A percentile compares a stretch with the other conserved stretches of the same genome.
These are phyloP conservation scores for Taphrina populina DNA, from an alignment of 1,139 yeast genomes.

Conservation along the genomic window DNA sequence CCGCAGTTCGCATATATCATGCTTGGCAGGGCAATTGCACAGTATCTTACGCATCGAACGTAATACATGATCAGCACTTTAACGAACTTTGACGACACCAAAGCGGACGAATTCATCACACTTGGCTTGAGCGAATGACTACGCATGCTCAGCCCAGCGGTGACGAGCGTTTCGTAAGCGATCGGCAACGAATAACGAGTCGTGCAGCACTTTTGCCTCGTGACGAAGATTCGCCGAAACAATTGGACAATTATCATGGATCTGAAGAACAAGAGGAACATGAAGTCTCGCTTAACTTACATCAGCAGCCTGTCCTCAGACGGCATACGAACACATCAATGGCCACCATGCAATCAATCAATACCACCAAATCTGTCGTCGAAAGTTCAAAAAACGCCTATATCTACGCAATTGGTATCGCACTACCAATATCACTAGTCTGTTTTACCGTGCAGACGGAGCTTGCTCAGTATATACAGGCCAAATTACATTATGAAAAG, in stretches of 20 bases:
- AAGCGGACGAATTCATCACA: no score
- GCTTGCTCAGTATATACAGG: conserved; percentile 69
- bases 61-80: no score
- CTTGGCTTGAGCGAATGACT: no score
- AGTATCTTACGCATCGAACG: no score
- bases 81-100: no score
- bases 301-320: conserved; percentile 3
- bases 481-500: conserved; percentile 58
- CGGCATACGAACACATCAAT: conserved; percentile 13
- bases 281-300: neutral
- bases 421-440: conserved; percentile 60
- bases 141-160: no score
- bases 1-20: no score
- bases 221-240: neutral
- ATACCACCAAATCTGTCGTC: conserved; percentile 10
- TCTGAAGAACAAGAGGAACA: neutral
- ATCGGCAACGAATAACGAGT: conserved; percentile 6
- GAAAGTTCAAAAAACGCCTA: conserved; percentile 17
- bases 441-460: conserved; percentile 80
- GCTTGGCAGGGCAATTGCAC: no score
- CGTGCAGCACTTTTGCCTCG: conserved; percentile 9
- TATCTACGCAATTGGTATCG: conserved; percentile 44
- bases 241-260: neutral
- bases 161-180: neutral
- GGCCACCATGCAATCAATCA: conserved; percentile 14